Evolutionary conservation across 352 stramenopile species (phyloP).

Genomic region (Globisporangium megalacanthum): DNA sequence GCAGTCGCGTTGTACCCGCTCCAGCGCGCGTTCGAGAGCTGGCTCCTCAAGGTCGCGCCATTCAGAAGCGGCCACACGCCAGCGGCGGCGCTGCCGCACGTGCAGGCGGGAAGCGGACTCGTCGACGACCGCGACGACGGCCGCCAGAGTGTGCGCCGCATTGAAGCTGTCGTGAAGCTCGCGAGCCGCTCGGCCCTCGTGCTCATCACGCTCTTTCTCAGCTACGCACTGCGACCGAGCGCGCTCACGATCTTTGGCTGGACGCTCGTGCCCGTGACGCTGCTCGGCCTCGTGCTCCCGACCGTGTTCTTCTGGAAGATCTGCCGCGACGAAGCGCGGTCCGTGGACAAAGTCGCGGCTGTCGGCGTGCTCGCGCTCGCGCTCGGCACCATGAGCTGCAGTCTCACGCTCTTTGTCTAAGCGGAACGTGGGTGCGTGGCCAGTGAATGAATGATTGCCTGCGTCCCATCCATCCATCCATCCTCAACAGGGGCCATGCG

Average conservation of each 20-base stretch:
- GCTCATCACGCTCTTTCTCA: slow-evolving; percentile 38
- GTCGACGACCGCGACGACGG: slow-evolving; percentile 15
- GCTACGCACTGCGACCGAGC: slow-evolving; percentile 46
- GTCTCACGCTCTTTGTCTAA: slow-evolving; percentile 43
- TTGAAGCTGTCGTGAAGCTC: slow-evolving; percentile 33
- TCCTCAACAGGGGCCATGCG: neutral
- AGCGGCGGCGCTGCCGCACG: slow-evolving; percentile 1
- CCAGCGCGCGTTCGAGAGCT: slow-evolving; percentile 55
- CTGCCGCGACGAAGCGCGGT: slow-evolving; percentile 52
- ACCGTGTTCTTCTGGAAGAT: slow-evolving; percentile 70
- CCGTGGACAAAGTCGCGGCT: slow-evolving; percentile 34
- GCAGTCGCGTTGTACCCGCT: slow-evolving; percentile 62
- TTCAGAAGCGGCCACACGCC: neutral
- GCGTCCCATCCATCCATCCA: neutral
- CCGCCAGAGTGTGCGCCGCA: slow-evolving; percentile 7
- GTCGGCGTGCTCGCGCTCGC: slow-evolving; percentile 38
- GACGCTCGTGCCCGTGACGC: slow-evolving; percentile 56
- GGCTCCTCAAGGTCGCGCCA: slow-evolving; percentile 29
- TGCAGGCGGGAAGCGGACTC: slow-evolving; percentile 10
- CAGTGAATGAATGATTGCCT: neutral
- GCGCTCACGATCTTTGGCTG: slow-evolving; percentile 56
- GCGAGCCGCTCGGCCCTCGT: slow-evolving; percentile 47
- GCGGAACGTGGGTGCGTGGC: neutral
- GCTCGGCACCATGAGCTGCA: slow-evolving; percentile 41
- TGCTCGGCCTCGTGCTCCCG: slow-evolving; percentile 23